These are phyloP conservation scores for Penicilliopsis zonata DNA, from an alignment of 495 filamentous ascomycete genomes.

Conservation along the genomic window DNA sequence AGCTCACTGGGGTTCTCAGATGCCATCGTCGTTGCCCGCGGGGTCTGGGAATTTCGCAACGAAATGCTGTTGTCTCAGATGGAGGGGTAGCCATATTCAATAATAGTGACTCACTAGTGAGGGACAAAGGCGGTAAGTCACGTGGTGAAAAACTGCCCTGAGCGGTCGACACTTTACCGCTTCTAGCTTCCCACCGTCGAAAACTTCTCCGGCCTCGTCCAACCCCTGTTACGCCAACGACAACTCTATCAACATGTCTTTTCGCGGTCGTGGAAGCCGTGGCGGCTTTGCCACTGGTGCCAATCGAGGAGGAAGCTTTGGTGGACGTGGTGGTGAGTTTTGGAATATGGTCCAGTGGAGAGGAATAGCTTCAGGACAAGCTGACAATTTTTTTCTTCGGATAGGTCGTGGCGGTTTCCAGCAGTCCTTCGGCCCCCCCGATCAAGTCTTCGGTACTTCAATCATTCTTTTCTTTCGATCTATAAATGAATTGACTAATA, in stretches of 20 bases:
- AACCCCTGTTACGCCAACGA: constrained; percentile 8
- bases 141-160: constrained; percentile 28
- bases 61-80: no score
- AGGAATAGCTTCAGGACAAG: constrained; percentile 6
- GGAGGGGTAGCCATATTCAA: constrained; percentile 2
- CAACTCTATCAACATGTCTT: constrained; percentile 34
- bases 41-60: constrained; percentile 6
- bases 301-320: constrained; percentile 36
- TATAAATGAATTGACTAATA: constrained; percentile 7
- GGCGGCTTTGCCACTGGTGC: constrained; percentile 35
- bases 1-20: constrained; percentile 29
- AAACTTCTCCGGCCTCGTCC: constrained; percentile 32
- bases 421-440: constrained; percentile 53
- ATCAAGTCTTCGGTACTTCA: constrained; percentile 47
- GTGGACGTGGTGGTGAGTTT: constrained; percentile 29
- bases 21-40: constrained; percentile 18
- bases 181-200: constrained; percentile 37
- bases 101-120: constrained; percentile 6
- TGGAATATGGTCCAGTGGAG: constrained; percentile 2
- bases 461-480: constrained; percentile 1
- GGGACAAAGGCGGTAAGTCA: constrained; percentile 30
- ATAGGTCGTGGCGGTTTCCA: constrained; percentile 53
- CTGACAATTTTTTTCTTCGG: constrained; percentile 30
- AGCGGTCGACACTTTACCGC: constrained; percentile 33
- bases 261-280: constrained; percentile 33